A percentile compares a stretch with the other conserved stretches of the same genome.
phyloP scores from a whole-genome alignment of 805 yeast species.

The Millerozyma miso region DNA sequence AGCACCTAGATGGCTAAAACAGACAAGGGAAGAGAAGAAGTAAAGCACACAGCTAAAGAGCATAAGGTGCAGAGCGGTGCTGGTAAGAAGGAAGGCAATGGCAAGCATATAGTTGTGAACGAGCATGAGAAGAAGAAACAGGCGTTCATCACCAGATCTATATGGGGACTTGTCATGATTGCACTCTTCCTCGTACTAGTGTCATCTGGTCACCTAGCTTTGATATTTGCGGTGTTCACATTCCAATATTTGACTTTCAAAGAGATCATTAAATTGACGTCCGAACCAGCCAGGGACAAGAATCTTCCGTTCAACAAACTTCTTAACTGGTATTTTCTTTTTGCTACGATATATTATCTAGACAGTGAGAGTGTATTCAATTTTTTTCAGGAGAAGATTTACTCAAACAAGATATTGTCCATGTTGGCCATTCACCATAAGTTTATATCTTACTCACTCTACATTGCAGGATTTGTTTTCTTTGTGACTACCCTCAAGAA shows the following conservation, averaged over 20 bases:
- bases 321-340: constrained; percentile 89
- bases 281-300: constrained; percentile 79
- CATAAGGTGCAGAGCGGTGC: neutral
- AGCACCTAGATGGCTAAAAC: neutral
- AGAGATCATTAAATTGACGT: constrained; percentile 83
- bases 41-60: neutral
- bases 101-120: constrained; percentile 15
- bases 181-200: constrained; percentile 62
- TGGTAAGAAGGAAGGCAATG: neutral
- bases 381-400: constrained; percentile 54
- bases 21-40: neutral
- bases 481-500: constrained; percentile 87
- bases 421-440: constrained; percentile 74
- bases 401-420: constrained; percentile 49
- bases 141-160: constrained; percentile 80
- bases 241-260: constrained; percentile 83
- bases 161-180: constrained; percentile 94
- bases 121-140: constrained; percentile 68
- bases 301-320: constrained; percentile 77
- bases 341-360: constrained; percentile 82
- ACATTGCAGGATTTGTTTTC: constrained; percentile 81
- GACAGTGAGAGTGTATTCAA: constrained; percentile 81
- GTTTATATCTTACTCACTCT: constrained; percentile 77
- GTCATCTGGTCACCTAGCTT: constrained; percentile 81
- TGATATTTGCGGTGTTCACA: constrained; percentile 64